Evolutionary conservation across 768 basidiomycete genomes (phyloP), one percentile per base, ranked within the genome.

Genomic region (Baorangia bicolor): DNA sequence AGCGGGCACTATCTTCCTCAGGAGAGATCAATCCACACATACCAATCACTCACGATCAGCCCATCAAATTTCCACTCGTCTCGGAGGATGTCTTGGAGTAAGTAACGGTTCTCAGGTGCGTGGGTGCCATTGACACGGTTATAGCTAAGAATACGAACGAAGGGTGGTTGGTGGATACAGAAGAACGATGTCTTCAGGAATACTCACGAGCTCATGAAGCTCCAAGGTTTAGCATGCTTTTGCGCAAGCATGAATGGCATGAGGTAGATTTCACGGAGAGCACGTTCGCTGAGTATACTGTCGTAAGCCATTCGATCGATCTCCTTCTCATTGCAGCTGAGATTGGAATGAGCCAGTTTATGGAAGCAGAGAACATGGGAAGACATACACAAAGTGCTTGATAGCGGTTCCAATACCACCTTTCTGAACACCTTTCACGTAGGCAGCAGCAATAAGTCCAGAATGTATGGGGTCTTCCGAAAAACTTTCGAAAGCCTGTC

Each of bases 21-120:
- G 11, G 10, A 23, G 14, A 14, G 2, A 43, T 11, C 18, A 21
- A 50, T 10, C 7, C 16, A 13, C 21, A 53, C 67, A 23, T 69
- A 88, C 90, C 91, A 94, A 67, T 92, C 91, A 55, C 87, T 88
- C 88, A 92, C 92, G 54, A 88, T 75, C 74, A 83, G 67, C 3
- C 87, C 86, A n/a, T 85, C 75, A 61, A 81, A 88, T 38, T 81
- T 79, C 90, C 90, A 92, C 64, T 92, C 90, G 16, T 80, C 79
- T 11, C 88, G 77, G 2, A 91, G 75, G 44, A 90, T 78, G 18
- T 86, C 78, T 20, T 75, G 74, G 16, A 93, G 67, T 25, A 93
- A 70, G 53, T 75, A 69, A 5, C 72, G 73, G 64, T 86, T 84
- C 72, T 93, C 90, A 1, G 84, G 85, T 16, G 76, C 81, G 60